Evolutionary conservation across 1,139 yeast species (phyloP).

Genomic region (Magnusiomyces starmeri): DNA sequence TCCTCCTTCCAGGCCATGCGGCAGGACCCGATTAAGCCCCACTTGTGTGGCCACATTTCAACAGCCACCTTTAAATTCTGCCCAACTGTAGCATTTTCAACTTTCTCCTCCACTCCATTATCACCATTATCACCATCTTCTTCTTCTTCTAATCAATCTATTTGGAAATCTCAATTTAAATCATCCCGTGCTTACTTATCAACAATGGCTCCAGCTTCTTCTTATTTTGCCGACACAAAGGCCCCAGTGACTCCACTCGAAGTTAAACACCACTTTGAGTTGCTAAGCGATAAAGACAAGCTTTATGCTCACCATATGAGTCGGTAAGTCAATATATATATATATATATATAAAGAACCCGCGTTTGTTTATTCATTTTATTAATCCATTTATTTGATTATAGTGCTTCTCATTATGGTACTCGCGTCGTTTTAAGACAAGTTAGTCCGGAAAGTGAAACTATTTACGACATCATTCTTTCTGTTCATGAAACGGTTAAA

Average conservation of each 20-base stretch:
- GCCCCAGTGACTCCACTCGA: conserved; percentile 39
- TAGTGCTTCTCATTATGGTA: conserved; percentile 76
- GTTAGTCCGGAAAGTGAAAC: conserved; percentile 79
- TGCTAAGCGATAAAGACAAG: conserved; percentile 47
- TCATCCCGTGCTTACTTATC: background rate
- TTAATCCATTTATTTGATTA: background rate
- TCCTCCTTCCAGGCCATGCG: too few species aligned
- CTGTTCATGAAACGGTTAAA: conserved; percentile 45
- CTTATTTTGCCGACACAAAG: conserved; percentile 39
- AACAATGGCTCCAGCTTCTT: conserved; percentile 2
- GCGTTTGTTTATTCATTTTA: background rate
- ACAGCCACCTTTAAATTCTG: too few species aligned
- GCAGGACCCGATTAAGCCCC: too few species aligned
- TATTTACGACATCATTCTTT: conserved; percentile 60
- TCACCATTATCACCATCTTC: background rate
- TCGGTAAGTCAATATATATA: too few species aligned
- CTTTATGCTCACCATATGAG: conserved; percentile 68
- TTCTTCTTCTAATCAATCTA: background rate
- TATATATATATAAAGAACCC: too few species aligned
- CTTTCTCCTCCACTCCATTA: background rate
- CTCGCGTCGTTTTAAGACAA: conserved; percentile 69
- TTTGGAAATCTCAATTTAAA: background rate
- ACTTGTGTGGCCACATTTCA: too few species aligned
- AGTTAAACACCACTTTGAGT: conserved; percentile 41
- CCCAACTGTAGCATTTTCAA: too few species aligned